A percentile compares a stretch with the other conserved stretches of the same genome.
These are phyloP conservation scores for Globisporangium paddicum DNA, from an alignment of 352 stramenopile species.

Conservation along the genomic window DNA sequence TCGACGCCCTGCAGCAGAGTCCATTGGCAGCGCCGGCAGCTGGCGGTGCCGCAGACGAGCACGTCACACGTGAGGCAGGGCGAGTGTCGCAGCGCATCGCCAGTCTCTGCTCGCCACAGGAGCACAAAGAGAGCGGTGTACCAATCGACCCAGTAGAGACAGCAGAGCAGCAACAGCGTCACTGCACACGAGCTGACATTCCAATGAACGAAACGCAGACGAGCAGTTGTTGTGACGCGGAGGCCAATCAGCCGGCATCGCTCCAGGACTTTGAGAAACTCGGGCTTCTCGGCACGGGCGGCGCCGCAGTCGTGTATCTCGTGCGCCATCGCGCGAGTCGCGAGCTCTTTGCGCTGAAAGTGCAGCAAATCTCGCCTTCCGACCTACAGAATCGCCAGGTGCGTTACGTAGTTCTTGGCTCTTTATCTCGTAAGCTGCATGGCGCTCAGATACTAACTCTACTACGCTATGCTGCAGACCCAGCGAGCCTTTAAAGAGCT, in stretches of 20 bases:
- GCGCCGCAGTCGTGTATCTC: slow-evolving; percentile 27
- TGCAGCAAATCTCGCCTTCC: slow-evolving; percentile 13
- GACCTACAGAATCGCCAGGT: slow-evolving; percentile 13
- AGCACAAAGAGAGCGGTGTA: background rate
- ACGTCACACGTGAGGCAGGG: background rate
- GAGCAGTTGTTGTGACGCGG: background rate
- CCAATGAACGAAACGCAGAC: background rate
- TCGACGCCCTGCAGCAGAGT: background rate
- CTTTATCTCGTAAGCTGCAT: background rate
- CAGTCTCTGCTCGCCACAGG: background rate
- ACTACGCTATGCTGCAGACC: slow-evolving; percentile 1
- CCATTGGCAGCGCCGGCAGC: background rate
- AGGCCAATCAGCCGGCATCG: background rate
- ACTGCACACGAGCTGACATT: background rate
- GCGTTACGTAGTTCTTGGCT: background rate
- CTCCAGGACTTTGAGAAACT: slow-evolving; percentile 24
- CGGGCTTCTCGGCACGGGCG: slow-evolving; percentile 21
- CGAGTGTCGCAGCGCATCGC: background rate
- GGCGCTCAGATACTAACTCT: background rate
- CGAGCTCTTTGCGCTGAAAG: slow-evolving; percentile 26
- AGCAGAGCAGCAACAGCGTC: background rate
- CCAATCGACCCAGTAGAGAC: background rate
- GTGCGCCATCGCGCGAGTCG: slow-evolving; percentile 16
- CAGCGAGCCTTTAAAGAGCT: slow-evolving; percentile 21
- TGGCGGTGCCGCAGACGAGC: background rate